These are phyloP conservation scores for Xerocomus minutiporus DNA, from an alignment of 1,284 basidiomycete species.

Conservation along the genomic window DNA sequence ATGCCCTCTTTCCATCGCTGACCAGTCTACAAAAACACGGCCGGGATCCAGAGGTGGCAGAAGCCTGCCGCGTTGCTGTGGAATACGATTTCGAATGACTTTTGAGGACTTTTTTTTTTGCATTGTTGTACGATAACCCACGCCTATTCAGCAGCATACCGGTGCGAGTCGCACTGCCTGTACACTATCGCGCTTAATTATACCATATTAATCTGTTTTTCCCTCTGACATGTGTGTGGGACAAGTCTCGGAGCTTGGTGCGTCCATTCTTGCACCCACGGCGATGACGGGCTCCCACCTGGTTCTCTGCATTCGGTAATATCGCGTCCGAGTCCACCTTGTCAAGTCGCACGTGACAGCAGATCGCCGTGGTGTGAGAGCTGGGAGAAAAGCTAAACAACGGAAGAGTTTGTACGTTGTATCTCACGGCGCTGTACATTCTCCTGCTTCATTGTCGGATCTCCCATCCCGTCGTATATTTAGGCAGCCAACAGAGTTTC, in stretches of 20 bases:
- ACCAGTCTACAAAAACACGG: slow-evolving; percentile 59
- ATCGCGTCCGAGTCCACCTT: not conserved
- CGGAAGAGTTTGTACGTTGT: too few relatives aligned
- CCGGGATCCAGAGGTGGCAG: slow-evolving; percentile 44
- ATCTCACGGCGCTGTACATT: too few relatives aligned
- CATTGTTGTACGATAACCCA: slow-evolving; percentile 34
- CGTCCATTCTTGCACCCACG: not conserved
- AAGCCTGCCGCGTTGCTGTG: slow-evolving; percentile 68
- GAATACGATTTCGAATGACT: slow-evolving; percentile 63
- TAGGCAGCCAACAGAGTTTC: too few relatives aligned
- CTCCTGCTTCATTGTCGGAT: too few relatives aligned
- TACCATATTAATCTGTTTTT: slow-evolving; percentile 30
- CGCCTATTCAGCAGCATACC: slow-evolving; percentile 22
- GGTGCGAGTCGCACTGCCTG: slow-evolving; percentile 14
- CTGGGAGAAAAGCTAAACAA: too few relatives aligned
- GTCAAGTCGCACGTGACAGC: too few relatives aligned
- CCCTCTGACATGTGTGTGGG: not conserved
- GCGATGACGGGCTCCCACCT: not conserved
- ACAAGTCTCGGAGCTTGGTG: not conserved
- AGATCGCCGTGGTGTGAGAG: slow-evolving; percentile 5
- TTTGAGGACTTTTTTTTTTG: not conserved
- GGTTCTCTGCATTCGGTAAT: not conserved
- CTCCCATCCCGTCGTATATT: too few relatives aligned
- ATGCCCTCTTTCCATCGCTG: slow-evolving; percentile 55
- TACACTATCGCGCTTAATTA: slow-evolving; percentile 35